Evolutionary conservation across 2,329 filamentous ascomycete species (phyloP).

Genomic region (Amesomyces nigricolor): DNA sequence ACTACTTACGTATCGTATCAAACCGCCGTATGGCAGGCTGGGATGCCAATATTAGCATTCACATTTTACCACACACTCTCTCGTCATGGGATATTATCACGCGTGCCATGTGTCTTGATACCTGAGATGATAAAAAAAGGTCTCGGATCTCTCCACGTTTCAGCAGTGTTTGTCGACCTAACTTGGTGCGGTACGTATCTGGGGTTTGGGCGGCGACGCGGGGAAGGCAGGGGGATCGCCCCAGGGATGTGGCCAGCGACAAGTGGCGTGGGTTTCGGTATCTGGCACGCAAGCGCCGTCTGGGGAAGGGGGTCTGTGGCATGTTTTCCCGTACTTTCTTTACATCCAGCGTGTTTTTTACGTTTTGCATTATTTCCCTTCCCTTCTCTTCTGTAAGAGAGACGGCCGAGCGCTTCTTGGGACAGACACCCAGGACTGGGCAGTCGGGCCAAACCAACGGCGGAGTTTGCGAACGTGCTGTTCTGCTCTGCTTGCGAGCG

Average conservation of each 20-base stretch:
- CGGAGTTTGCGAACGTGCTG: too few species aligned
- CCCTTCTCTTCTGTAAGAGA: too few species aligned
- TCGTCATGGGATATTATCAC: not conserved
- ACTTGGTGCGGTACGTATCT: not conserved
- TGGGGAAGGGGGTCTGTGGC: not conserved
- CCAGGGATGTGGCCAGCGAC: not conserved
- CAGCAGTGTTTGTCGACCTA: not conserved
- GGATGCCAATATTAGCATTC: not conserved
- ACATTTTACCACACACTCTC: too few species aligned
- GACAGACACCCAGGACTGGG: too few species aligned
- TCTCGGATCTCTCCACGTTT: conserved; percentile 7
- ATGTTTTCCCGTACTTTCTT: not conserved
- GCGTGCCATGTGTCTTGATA: not conserved
- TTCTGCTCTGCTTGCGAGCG: too few species aligned
- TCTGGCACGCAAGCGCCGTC: not conserved
- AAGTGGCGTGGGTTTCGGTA: conserved; percentile 2
- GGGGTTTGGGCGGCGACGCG: conserved; percentile 2
- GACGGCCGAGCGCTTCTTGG: too few species aligned
- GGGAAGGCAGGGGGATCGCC: not conserved
- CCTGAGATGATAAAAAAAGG: too few species aligned
- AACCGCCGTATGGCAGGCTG: not conserved
- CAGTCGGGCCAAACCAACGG: too few species aligned
- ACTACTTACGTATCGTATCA: not conserved
- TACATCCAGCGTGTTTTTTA: too few species aligned
- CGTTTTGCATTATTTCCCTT: too few species aligned